phyloP scores from a whole-genome alignment of 306 rosid species.

The Rubus parviflorus region DNA sequence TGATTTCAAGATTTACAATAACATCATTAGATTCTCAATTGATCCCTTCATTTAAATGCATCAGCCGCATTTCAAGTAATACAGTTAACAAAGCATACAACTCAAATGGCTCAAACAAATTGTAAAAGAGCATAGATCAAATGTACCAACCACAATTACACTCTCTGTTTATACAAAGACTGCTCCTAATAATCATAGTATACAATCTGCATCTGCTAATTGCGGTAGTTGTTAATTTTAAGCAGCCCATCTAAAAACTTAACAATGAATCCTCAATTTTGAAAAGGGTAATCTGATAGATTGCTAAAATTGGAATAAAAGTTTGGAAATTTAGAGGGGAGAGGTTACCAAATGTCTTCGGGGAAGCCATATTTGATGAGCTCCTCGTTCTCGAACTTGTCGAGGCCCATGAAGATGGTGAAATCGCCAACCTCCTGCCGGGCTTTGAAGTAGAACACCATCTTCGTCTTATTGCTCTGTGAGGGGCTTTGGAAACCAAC shows the following conservation, averaged over 20 bases:
- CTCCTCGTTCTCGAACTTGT: constrained; percentile 96
- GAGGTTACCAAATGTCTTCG: constrained; percentile 82
- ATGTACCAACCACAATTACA: background rate
- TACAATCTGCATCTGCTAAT: background rate
- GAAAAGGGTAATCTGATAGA: background rate
- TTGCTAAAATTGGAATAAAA: background rate
- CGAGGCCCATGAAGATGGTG: constrained; percentile 99
- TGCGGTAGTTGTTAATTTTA: too few relatives aligned
- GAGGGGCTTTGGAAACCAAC: constrained; percentile 19
- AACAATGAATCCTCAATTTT: background rate
- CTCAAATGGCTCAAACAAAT: too few relatives aligned
- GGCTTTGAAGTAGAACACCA: constrained; percentile 99
- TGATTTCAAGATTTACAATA: background rate
- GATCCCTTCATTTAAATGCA: background rate
- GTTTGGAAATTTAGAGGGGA: background rate
- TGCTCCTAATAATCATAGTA: background rate
- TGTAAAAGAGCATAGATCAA: background rate
- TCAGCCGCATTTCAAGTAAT: background rate
- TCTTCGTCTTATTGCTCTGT: constrained; percentile 24
- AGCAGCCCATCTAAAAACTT: too few relatives aligned
- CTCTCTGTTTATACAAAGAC: background rate
- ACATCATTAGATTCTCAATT: background rate
- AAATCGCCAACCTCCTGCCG: constrained; percentile 93
- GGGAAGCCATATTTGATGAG: constrained; percentile 94
- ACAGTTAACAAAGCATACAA: background rate